A percentile compares a stretch with the other conserved stretches of the same genome.
Conservation (phyloP, 805 yeast species). For the Yamadazyma endophytica region DNA sequence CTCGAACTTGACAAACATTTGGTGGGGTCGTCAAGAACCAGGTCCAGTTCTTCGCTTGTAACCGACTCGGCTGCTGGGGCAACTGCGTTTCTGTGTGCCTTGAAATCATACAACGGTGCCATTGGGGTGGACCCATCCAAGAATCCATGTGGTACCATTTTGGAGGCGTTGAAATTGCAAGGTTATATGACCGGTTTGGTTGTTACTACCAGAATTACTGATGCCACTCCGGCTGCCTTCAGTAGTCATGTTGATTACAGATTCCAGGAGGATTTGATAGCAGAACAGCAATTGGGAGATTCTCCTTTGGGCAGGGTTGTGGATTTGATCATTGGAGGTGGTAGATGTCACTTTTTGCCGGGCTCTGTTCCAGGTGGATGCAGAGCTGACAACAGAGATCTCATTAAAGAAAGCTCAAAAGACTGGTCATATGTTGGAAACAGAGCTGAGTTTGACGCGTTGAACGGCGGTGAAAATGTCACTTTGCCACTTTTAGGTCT, state of each 20-base stretch:
- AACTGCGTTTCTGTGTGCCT: constrained; percentile 82
- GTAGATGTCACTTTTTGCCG: constrained; percentile 78
- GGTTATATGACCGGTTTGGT: constrained; percentile 85
- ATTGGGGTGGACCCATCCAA: constrained; percentile 71
- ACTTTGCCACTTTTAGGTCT: constrained; percentile 72
- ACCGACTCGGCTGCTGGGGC: constrained; percentile 98
- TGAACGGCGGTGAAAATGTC: constrained; percentile 54
- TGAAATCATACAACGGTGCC: constrained; percentile 83
- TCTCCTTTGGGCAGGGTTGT: constrained; percentile 71
- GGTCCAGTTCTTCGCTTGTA: constrained; percentile 71
- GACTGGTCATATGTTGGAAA: constrained; percentile 58
- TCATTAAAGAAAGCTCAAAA: constrained; percentile 57
- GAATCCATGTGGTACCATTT: constrained; percentile 76
- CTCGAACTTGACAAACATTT: constrained; percentile 62
- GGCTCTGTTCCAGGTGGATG: constrained; percentile 50
- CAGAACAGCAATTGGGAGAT: constrained; percentile 79
- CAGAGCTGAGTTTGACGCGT: constrained; percentile 53
- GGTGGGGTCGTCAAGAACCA: constrained; percentile 80
- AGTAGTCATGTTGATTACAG: constrained; percentile 73
- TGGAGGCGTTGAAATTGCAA: constrained; percentile 79
- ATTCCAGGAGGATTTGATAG: constrained; percentile 77
- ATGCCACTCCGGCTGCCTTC: constrained; percentile 92
- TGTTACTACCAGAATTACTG: constrained; percentile 87
- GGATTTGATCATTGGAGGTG: constrained; percentile 88
- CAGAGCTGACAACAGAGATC: constrained; percentile 63